Conservation (phyloP, 164 flowering plant genomes). For the Platanus orientalis region DNA sequence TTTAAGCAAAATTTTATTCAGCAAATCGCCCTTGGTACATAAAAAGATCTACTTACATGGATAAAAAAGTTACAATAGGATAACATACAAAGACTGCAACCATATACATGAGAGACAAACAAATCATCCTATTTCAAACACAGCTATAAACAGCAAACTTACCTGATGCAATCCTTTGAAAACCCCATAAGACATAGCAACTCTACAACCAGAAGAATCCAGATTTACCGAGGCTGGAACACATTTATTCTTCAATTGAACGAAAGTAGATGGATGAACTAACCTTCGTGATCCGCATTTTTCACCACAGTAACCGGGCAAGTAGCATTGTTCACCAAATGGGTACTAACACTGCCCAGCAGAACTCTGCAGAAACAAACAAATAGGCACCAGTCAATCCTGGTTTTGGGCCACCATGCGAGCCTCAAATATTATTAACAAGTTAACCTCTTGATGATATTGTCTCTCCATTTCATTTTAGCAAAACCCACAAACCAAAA, state of each 20-base stretch:
- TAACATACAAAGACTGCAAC: no score
- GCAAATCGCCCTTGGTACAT: no score
- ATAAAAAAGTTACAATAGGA: no score
- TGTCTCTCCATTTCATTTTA: background rate
- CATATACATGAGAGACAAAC: no score
- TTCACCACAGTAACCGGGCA: slow-evolving; percentile 81
- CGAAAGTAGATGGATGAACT: background rate
- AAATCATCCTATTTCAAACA: background rate
- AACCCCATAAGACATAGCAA: background rate
- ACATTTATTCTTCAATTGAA: background rate
- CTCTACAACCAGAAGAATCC: background rate
- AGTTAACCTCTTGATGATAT: background rate
- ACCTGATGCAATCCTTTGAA: background rate
- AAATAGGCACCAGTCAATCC: background rate
- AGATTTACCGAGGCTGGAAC: background rate
- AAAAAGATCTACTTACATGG: no score
- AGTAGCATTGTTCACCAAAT: slow-evolving; percentile 54
- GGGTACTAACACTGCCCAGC: slow-evolving; percentile 72
- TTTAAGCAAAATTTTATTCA: no score
- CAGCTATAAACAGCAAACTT: background rate
- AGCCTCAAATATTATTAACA: background rate
- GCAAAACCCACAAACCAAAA: no score
- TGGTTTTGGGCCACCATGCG: background rate
- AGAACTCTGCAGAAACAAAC: slow-evolving; percentile 44
- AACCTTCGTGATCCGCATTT: slow-evolving; percentile 8